Conservation (phyloP, 2,329 filamentous ascomycete genomes). For the Aureobasidium sp. region DNA sequence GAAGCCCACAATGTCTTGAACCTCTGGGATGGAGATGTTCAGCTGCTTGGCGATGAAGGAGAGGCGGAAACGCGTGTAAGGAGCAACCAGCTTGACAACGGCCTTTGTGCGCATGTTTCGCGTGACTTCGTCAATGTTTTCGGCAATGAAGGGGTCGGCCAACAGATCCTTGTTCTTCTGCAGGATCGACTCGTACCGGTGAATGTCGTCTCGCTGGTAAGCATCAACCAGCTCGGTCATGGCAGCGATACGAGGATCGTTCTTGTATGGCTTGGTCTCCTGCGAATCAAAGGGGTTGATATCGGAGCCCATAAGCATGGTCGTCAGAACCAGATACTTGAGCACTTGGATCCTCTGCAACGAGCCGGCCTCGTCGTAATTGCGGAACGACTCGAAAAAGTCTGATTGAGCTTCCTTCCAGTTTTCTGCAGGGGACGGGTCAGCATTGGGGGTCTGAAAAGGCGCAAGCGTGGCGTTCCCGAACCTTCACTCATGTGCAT, state of each 20-base stretch:
- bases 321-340: conserved; percentile 91
- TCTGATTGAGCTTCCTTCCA: conserved; percentile 96
- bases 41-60: conserved; percentile 81
- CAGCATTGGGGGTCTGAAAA: conserved; percentile 15
- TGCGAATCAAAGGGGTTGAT: conserved; percentile 99
- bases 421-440: conserved; percentile 54
- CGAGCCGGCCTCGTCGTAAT: conserved; percentile 96
- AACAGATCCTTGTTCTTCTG: conserved; percentile 82
- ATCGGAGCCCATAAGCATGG: conserved; percentile 96
- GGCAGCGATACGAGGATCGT: conserved; percentile 84
- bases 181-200: conserved; percentile 79
- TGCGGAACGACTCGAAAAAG: conserved; percentile 97
- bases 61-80: conserved; percentile 87
- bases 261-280: conserved; percentile 97
- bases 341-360: conserved; percentile 94
- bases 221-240: conserved; percentile 97
- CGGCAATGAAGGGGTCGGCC: conserved; percentile 88
- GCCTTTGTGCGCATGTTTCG: conserved; percentile 97
- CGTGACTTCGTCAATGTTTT: conserved; percentile 98
- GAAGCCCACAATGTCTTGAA: conserved; percentile 91
- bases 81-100: conserved; percentile 83
- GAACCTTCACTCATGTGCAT: conserved; percentile 95
- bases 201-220: conserved; percentile 91
- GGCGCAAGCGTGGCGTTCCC: conserved; percentile 13
- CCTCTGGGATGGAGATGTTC: conserved; percentile 74